Conservation (phyloP, 2,329 filamentous ascomycete genomes). For the Cryphonectria parasitica region DNA sequence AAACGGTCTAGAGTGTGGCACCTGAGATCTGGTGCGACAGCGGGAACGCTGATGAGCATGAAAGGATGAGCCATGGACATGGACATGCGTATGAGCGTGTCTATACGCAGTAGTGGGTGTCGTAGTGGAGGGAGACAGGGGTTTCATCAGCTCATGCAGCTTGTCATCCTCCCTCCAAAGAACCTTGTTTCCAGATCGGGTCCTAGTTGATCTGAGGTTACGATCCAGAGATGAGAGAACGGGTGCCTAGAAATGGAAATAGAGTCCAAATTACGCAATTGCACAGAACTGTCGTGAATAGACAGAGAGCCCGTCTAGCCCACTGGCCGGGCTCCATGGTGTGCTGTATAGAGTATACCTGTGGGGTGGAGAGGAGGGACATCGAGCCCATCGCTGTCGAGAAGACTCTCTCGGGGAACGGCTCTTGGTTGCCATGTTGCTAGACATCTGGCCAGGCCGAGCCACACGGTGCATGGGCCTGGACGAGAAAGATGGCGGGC, state of each 20-base stretch:
- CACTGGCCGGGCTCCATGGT: background rate
- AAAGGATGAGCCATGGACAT: background rate
- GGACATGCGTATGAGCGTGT: background rate
- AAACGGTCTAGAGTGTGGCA: background rate
- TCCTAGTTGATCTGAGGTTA: background rate
- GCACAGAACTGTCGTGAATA: background rate
- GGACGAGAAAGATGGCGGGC: background rate
- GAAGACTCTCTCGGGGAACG: background rate
- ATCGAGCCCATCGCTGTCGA: background rate
- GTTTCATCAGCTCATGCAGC: constrained; percentile 6
- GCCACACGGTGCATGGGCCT: background rate
- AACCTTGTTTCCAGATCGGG: background rate
- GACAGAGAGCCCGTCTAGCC: background rate
- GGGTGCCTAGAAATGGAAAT: background rate
- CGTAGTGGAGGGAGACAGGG: background rate
- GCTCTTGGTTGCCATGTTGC: background rate
- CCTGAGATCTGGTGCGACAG: constrained; percentile 15
- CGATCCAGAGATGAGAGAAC: background rate
- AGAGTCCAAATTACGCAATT: background rate
- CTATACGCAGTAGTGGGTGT: background rate
- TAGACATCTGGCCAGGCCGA: background rate
- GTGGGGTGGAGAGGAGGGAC: background rate
- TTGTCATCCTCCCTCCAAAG: background rate
- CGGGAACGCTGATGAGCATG: constrained; percentile 7
- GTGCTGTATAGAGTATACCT: background rate